Base-by-base conservation (phyloP, 2,329 filamentous ascomycete species). In the Fusarium tricinctum region DNA sequence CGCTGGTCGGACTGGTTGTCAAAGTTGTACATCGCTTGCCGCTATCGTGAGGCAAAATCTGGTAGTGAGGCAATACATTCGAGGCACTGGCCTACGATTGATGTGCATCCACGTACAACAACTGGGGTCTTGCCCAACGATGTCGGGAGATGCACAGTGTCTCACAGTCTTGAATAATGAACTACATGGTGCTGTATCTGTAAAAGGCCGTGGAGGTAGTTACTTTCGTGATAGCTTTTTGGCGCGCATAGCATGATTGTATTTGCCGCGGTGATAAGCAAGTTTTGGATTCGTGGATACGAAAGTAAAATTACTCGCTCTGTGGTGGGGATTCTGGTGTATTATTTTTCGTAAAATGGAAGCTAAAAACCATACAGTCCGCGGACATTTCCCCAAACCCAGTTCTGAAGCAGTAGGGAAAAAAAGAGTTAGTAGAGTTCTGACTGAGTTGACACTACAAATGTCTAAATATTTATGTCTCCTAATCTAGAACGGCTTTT, bases 91-190 rank as follows among this genome's bases (percentile, higher is more conserved):
- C 45, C 61, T 69, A 63, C 44, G 56, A 56, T 44, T 63, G 63
- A 66, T 66, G 33, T 66, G 40, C 58, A 63, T 70, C 52, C 50
- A 22, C 45, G 35, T 67, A 47, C 43, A 39, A n/a, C 19, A 38
- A 61, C 45, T 52, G 65, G 53, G 40, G 30, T 52, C 26, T 60
- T 50, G 58, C 55, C 57, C 62, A 54, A 56, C 68, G 60, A 65
- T 49, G 70, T 60, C 56, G 68, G 70, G 66, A 71, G 66, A 71
- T 65, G 70, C 70, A 71, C 63, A 68, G 70, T 71, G 70, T 43
- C 46, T 55, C 17, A 38, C 33, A 38, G 17, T 45, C 30, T 23
- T 53, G 49, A 33, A 53, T 26, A 17, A 17, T 38, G 28, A 53
- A 13, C 22, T 23, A 33, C 14, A 35, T 35, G 15, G 32, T 7